Percentiles rank a stretch among this genome's conserved stretches.
Conservation (phyloP, 1,284 basidiomycete species). For the Heterobasidion irregulare region DNA sequence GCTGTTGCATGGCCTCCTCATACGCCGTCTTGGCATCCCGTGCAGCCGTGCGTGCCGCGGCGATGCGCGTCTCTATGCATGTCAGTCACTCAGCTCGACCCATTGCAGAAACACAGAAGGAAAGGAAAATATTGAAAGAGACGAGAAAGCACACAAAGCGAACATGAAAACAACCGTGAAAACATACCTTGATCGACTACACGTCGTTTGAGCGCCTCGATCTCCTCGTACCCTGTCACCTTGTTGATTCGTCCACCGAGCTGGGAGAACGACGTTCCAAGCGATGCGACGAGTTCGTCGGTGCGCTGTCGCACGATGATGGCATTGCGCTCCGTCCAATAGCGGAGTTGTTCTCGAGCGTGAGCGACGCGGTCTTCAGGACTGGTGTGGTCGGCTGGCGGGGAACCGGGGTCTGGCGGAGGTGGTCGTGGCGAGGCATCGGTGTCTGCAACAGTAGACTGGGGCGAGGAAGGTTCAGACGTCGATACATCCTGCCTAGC, state of each 20-base stretch:
- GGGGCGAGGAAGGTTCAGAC: no score
- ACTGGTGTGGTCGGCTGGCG: not conserved
- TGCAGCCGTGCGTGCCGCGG: slow-evolving; percentile 48
- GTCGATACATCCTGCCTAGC: no score
- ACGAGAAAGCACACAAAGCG: not conserved
- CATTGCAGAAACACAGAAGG: no score
- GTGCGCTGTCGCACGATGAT: slow-evolving; percentile 41
- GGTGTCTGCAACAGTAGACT: no score
- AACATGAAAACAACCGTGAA: not conserved
- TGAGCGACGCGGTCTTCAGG: not conserved
- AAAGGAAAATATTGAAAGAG: not conserved
- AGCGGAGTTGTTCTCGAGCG: slow-evolving; percentile 23
- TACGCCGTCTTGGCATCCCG: slow-evolving; percentile 66
- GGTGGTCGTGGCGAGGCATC: not conserved
- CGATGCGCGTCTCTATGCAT: slow-evolving; percentile 53
- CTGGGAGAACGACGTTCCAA: slow-evolving; percentile 56
- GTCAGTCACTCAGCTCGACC: not conserved
- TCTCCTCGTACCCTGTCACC: slow-evolving; percentile 86
- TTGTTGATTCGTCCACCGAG: slow-evolving; percentile 76
- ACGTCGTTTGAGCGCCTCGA: slow-evolving; percentile 71
- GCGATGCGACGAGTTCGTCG: slow-evolving; percentile 46
- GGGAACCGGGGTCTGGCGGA: not conserved
- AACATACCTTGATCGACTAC: slow-evolving; percentile 76
- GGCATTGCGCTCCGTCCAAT: slow-evolving; percentile 42
- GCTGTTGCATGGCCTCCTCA: slow-evolving; percentile 64